Base-by-base conservation (phyloP, 345 rosid genomes). In the Lumnitzera racemosa region DNA sequence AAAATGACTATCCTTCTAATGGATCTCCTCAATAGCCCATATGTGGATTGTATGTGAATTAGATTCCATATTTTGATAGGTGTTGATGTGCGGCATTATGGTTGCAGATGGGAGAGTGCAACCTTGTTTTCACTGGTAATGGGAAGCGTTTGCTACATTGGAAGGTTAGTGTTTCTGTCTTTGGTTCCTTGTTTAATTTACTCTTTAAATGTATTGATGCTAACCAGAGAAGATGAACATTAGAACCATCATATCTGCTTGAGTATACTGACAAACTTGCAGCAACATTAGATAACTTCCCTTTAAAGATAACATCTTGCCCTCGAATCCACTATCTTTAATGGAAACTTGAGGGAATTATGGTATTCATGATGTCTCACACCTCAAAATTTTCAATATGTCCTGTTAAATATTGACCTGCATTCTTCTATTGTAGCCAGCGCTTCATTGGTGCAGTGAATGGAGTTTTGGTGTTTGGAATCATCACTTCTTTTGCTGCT, bases 21-120 rank as follows among this genome's bases (percentile, higher is more conserved):
- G n/a, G 46, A 55, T 29, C 24, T 31, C 66, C 50, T 61, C 23
- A 27, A 11, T 55, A 53, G 15, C 13, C 15, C 13, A 52, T 41
- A 11, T 59, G 47, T 53, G 49, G 57, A 59, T 54, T 60, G 20
- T 61, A 31, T 60, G 46, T 66, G 50, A 58, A 63, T 67, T 58
- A 57, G 57, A 41, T 58, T 25, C 48, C 55, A 16, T 58, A 58
- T 43, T 70, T 47, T 27, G 29, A 49, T 73, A 66, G 65, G 64
- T 73, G 61, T 50, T 81, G 68, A 85, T 48, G 51, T 59, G 51
- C 62, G 51, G 72, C 54, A 50, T 66, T 69, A n/a, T 75, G 64
- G 67, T 79, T 87, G 81, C 86, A 91, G 95, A 89, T 91, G 98
- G 98, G 89, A 78, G 62, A 83, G 96, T 49, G 98, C 85, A 55